Evolutionary conservation across 768 basidiomycete genomes (phyloP).

Genomic region (Panaeolus cyanescens): DNA sequence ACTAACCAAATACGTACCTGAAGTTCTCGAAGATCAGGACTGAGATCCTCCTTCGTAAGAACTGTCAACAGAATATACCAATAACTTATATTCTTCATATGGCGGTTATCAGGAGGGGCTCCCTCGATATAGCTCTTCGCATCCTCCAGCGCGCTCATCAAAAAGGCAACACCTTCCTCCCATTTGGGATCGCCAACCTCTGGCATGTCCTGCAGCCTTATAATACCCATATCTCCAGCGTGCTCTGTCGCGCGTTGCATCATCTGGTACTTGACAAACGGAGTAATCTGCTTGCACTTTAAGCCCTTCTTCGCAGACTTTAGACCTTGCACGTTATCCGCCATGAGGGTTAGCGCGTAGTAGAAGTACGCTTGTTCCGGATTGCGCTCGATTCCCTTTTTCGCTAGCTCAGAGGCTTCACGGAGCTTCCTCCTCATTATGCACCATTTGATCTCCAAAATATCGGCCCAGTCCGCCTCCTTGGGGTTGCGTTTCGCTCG

Average conservation of each 20-base stretch:
- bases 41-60: constrained; percentile 52
- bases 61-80: constrained; percentile 61
- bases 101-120: constrained; percentile 63
- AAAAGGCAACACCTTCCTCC: constrained; percentile 62
- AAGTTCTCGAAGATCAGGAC: constrained; percentile 50
- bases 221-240: constrained; percentile 57
- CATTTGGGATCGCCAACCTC: constrained; percentile 43
- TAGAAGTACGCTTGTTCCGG: constrained; percentile 66
- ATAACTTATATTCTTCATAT: constrained; percentile 60
- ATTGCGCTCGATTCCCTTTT: constrained; percentile 50
- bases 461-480: constrained; percentile 59
- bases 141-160: constrained; percentile 63
- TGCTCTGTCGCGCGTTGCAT: constrained; percentile 65
- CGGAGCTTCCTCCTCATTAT: constrained; percentile 51
- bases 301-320: constrained; percentile 68
- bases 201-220: constrained; percentile 45
- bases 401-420: constrained; percentile 50
- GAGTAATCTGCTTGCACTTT: constrained; percentile 53
- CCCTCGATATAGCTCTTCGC: constrained; percentile 53
- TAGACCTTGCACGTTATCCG: constrained; percentile 51
- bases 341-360: constrained; percentile 56
- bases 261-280: constrained; percentile 57
- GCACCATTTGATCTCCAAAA: constrained; percentile 62
- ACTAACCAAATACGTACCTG: constrained; percentile 35
- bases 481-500: constrained; percentile 39